A percentile compares a stretch with the other conserved stretches of the same genome.
Conservation (phyloP, 202 grass and related monocot genomes). For the Eragrostis tef region DNA sequence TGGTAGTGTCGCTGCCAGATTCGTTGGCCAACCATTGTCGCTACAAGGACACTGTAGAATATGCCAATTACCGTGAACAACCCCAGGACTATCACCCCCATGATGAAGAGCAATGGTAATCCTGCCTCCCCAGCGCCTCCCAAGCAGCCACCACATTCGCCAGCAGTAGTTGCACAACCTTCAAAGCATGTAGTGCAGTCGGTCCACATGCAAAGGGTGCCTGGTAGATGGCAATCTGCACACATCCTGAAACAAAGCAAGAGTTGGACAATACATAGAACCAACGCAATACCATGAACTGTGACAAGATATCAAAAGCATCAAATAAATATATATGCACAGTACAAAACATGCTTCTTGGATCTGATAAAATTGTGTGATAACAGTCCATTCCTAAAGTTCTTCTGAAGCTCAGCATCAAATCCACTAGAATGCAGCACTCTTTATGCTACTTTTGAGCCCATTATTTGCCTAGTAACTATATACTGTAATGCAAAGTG, state of each 20-base stretch:
- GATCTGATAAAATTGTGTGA: neutral
- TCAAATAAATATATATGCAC: neutral
- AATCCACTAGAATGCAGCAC: neutral
- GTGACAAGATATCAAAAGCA: neutral
- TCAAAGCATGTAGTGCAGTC: conserved; percentile 96
- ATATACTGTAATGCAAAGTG: neutral
- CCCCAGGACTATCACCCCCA: conserved; percentile 79
- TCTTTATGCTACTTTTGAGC: too few species aligned
- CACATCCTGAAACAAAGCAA: conserved; percentile 72
- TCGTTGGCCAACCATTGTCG: conserved; percentile 92
- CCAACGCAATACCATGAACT: neutral
- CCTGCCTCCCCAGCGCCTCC: conserved; percentile 84
- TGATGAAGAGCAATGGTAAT: conserved; percentile 77
- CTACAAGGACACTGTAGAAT: conserved; percentile 94
- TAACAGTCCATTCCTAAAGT: neutral
- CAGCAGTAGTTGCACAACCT: conserved; percentile 78
- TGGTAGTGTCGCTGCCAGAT: conserved; percentile 99
- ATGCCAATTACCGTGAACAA: conserved; percentile 87
- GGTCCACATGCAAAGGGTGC: conserved; percentile 91
- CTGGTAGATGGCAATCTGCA: conserved; percentile 86
- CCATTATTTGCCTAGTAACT: neutral
- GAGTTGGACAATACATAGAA: neutral
- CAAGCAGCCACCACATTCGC: conserved; percentile 90
- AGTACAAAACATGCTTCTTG: neutral
- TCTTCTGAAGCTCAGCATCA: neutral